Evolutionary conservation across 306 rosid genomes (phyloP).

Genomic region (Lathyrus tuberosus): DNA sequence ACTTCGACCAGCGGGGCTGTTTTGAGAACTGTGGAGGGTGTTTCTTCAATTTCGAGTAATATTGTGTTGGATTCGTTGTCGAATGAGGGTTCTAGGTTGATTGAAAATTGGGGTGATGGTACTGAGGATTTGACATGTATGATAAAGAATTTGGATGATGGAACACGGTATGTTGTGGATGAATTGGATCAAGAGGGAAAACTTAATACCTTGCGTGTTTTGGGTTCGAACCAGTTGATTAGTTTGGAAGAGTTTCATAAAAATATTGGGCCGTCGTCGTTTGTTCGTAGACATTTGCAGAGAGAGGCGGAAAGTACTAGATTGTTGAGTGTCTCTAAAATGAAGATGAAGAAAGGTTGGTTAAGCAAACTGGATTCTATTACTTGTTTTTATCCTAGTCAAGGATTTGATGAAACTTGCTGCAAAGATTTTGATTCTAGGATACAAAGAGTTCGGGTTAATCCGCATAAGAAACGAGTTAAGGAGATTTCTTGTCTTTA

Average conservation of each 20-base stretch:
- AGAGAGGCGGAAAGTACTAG: conserved; percentile 52
- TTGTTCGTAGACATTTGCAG: conserved; percentile 52
- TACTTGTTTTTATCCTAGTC: conserved; percentile 54
- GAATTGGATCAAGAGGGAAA: conserved; percentile 51
- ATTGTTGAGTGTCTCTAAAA: conserved; percentile 35
- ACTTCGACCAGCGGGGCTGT: conserved; percentile 51
- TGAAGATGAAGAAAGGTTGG: conserved; percentile 65
- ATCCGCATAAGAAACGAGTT: conserved; percentile 54
- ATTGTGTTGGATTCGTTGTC: conserved; percentile 47
- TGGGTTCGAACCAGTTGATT: conserved; percentile 51
- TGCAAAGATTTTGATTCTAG: conserved; percentile 46
- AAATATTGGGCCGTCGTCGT: conserved; percentile 50
- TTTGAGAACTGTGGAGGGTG: conserved; percentile 52
- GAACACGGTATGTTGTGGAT: conserved; percentile 56
- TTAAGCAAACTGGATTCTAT: conserved; percentile 57
- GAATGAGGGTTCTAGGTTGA: conserved; percentile 40
- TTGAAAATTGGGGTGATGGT: conserved; percentile 42
- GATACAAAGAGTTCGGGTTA: conserved; percentile 63
- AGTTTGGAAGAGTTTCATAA: conserved; percentile 52
- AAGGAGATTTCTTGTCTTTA: conserved; percentile 80
- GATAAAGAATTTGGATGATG: conserved; percentile 58
- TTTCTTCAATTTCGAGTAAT: conserved; percentile 27
- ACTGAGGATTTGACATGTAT: conserved; percentile 45
- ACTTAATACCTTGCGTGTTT: conserved; percentile 46
- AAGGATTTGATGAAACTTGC: conserved; percentile 36